Conservation (phyloP, 2,329 filamentous ascomycete species). For the Diaporthe helianthi region DNA sequence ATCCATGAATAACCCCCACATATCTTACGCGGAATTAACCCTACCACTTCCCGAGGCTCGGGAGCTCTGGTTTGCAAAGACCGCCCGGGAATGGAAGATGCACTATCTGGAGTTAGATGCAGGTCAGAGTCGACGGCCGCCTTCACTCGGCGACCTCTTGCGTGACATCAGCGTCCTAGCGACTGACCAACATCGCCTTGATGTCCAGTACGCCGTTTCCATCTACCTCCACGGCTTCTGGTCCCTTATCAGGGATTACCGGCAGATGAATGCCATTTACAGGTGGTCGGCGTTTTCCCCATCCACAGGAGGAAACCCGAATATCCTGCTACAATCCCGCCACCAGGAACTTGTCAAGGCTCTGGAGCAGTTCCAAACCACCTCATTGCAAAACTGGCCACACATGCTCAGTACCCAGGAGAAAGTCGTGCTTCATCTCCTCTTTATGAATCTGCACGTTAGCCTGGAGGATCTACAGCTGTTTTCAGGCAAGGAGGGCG, state of each 20-base stretch:
- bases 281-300: slow-evolving; percentile 56
- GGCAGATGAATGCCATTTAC: slow-evolving; percentile 61
- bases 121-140: slow-evolving; percentile 50
- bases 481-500: slow-evolving; percentile 72
- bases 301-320: slow-evolving; percentile 48
- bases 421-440: slow-evolving; percentile 57
- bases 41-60: slow-evolving; percentile 69
- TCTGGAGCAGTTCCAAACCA: slow-evolving; percentile 55
- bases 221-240: slow-evolving; percentile 72
- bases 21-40: slow-evolving; percentile 73
- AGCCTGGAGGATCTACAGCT: slow-evolving; percentile 71
- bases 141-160: slow-evolving; percentile 62
- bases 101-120: slow-evolving; percentile 56
- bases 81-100: slow-evolving; percentile 69
- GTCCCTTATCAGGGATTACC: slow-evolving; percentile 70
- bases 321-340: slow-evolving; percentile 55
- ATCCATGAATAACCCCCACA: slow-evolving; percentile 67
- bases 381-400: slow-evolving; percentile 50
- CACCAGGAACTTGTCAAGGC: slow-evolving; percentile 69
- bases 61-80: slow-evolving; percentile 70
- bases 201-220: slow-evolving; percentile 62
- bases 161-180: slow-evolving; percentile 62
- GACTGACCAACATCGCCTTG: slow-evolving; percentile 57
- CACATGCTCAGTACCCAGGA: slow-evolving; percentile 54
- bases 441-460: slow-evolving; percentile 70